A percentile compares a stretch with the other conserved stretches of the same genome.
Evolutionary conservation across 306 rosid genomes (phyloP).

Genomic region (Alnus glutinosa): DNA sequence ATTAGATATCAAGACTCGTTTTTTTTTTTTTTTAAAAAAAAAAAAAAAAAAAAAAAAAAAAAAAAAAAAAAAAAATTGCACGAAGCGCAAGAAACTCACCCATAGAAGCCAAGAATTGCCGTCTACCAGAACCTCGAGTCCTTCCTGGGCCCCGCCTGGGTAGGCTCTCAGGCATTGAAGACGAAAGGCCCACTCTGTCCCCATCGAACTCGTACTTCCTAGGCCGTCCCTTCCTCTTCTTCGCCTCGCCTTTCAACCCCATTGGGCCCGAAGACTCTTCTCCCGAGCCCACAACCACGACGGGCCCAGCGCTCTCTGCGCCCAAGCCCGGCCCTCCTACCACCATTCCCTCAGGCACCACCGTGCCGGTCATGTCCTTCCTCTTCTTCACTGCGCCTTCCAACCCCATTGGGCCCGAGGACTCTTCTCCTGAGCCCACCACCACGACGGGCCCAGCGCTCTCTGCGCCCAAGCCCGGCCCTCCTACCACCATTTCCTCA

Average conservation of each 20-base stretch:
- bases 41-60: too few species aligned
- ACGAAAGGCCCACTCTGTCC: neutral
- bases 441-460: slow-evolving; percentile 10
- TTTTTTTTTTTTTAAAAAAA: too few species aligned
- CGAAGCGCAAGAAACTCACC: slow-evolving; percentile 34
- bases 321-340: slow-evolving; percentile 14
- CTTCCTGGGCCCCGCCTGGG: slow-evolving; percentile 46
- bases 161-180: neutral
- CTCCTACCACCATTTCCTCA: neutral
- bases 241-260: neutral
- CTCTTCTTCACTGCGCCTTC: slow-evolving; percentile 26
- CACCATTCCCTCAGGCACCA: neutral
- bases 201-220: slow-evolving; percentile 21
- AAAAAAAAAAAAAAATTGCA: neutral
- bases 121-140: slow-evolving; percentile 56
- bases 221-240: slow-evolving; percentile 55
- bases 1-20: too few species aligned
- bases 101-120: slow-evolving; percentile 47
- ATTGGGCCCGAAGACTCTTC: neutral
- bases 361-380: neutral
- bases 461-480: slow-evolving; percentile 2
- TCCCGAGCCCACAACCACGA: neutral
- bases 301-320: neutral
- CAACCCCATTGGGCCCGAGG: neutral
- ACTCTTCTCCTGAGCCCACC: neutral